Base-by-base conservation (phyloP, 2,329 filamentous ascomycete genomes). In the Arthroderma sp. region DNA sequence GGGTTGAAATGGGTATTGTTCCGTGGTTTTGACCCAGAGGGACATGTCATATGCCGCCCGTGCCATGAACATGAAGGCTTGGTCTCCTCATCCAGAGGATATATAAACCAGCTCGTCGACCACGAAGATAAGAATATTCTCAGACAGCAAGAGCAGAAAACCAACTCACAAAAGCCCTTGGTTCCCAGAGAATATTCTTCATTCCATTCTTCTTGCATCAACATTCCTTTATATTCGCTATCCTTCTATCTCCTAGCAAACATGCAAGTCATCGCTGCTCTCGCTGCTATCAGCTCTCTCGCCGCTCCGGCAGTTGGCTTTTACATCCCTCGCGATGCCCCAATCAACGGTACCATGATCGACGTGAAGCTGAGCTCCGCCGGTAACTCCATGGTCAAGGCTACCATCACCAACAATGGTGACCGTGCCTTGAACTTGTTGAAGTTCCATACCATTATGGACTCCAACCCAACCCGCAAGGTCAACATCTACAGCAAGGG, bases 331-430 rank as follows among this genome's bases (percentile, higher is more conserved):
- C 54, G 49, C 7, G n/a, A n/a, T n/a, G 54, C 41, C 1, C 44
- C 17, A 25, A 56, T 9, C 54, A 59, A 23, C 33, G 54, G 38
- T 15, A 33, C 47, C 47, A 51, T 51, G 47, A 31, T 51, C 15
- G 47, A 51, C 23, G 51, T 61, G 37, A 38, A 58, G 28, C 60
- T 61, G n/a, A 52, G 44, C n/a, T 11, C 55, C 6, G 13, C 53
- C n/a, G 60, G 56, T 11, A 60, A 61, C 44, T 58, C 58, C 25
- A 51, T 41, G n/a, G 43, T 60, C 31, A 60, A 60, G 39, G 58
- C 59, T 25, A 38, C 51, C 15, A 41, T 61, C 37, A 60, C 58
- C 5, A 61, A 60, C 52, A 59, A 58, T 15, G 58, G 25, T 5
- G 28, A 47, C 11, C 43, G 35, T 33, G 44, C 25, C 4, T 33